Conservation (phyloP, 106 monocot species). For the Acorus calamus region DNA sequence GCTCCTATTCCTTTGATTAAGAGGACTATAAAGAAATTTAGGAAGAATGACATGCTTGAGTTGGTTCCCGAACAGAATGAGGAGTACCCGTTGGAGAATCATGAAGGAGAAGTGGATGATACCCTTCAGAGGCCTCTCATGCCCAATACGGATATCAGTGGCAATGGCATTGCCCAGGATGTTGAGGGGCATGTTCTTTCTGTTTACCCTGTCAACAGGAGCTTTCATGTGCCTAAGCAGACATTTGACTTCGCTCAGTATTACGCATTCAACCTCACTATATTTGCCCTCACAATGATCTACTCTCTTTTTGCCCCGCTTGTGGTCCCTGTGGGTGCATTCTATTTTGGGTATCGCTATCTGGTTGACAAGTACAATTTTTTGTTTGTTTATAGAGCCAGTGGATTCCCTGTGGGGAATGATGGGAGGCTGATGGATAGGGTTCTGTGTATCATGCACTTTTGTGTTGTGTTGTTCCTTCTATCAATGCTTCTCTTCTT, state of each 20-base stretch:
- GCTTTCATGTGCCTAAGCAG: constrained; percentile 87
- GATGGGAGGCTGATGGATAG: constrained; percentile 96
- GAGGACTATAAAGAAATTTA: constrained; percentile 74
- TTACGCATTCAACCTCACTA: constrained; percentile 95
- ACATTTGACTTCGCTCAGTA: constrained; percentile 98
- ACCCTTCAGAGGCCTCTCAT: constrained; percentile 56
- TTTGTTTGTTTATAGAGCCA: constrained; percentile 94
- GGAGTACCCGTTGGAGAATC: constrained; percentile 38
- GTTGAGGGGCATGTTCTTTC: constrained; percentile 64
- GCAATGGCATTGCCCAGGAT: constrained; percentile 40
- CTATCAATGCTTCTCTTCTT: constrained; percentile 85
- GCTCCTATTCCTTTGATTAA: constrained; percentile 98
- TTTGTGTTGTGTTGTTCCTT: constrained; percentile 86
- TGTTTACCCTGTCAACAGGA: constrained; percentile 74
- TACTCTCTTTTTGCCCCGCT: constrained; percentile 92
- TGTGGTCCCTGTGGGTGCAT: constrained; percentile 82
- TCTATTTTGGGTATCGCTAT: constrained; percentile 91
- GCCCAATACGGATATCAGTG: constrained; percentile 40
- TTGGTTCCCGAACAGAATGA: constrained; percentile 89
- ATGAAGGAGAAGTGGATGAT: constrained; percentile 27
- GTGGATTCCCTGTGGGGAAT: constrained; percentile 89
- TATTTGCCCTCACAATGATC: constrained; percentile 94
- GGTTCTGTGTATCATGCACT: constrained; percentile 91
- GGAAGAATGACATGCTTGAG: constrained; percentile 95
- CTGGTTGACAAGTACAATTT: constrained; percentile 98